phyloP scores from a whole-genome alignment of 352 stramenopile genomes.

The Lagenidium sp. region DNA sequence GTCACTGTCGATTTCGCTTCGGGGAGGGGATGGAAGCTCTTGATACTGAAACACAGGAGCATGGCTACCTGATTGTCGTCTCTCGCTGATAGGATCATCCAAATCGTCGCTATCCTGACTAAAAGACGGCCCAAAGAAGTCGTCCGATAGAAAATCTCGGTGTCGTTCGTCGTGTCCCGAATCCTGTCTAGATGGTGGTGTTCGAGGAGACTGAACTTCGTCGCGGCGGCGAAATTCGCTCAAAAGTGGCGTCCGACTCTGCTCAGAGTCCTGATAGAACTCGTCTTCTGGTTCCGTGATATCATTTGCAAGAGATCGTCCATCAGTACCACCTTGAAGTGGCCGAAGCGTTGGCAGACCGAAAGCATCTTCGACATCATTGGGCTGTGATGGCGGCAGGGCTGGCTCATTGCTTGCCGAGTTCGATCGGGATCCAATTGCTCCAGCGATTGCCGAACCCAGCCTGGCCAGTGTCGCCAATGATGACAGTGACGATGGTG shows the following conservation, averaged over 20 bases:
- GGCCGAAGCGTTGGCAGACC: constrained; percentile 21
- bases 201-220: no score
- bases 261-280: constrained; percentile 16
- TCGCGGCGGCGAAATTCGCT: constrained; percentile 38
- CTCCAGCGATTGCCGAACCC: constrained; percentile 17
- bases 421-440: constrained; percentile 2
- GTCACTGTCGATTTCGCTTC: constrained; percentile 1
- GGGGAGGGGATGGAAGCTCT: constrained; percentile 2
- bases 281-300: constrained; percentile 17
- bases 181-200: no score
- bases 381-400: no score
- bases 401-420: background rate
- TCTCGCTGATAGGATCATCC: constrained; percentile 5
- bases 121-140: constrained; percentile 65
- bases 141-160: constrained; percentile 42
- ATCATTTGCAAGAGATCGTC: constrained; percentile 21
- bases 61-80: background rate
- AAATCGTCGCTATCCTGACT: constrained; percentile 18
- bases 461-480: constrained; percentile 27
- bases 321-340: constrained; percentile 11
- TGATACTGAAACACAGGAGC: constrained; percentile 1
- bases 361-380: constrained; percentile 31
- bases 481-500: constrained; percentile 57
- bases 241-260: constrained; percentile 51
- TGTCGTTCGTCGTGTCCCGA: background rate